These are phyloP conservation scores for Ogataea allantospora DNA, from an alignment of 805 yeast species.

Conservation along the genomic window DNA sequence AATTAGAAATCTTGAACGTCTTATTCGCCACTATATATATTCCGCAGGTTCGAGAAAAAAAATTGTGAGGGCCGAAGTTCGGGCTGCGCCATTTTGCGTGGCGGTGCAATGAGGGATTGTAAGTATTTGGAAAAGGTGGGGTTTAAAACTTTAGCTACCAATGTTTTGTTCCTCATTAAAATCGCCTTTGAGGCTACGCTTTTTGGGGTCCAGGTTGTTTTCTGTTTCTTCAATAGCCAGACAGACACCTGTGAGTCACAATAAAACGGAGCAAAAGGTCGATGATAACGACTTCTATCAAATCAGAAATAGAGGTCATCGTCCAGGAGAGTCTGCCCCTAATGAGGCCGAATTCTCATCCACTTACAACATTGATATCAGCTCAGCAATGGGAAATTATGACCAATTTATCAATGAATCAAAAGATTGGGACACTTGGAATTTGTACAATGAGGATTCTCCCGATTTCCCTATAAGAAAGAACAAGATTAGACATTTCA, in stretches of 20 bases:
- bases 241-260: conserved; percentile 5
- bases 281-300: conserved; percentile 33
- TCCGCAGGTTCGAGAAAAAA: conserved; percentile 10
- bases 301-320: conserved; percentile 31
- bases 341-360: conserved; percentile 28
- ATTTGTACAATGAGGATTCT: conserved; percentile 34
- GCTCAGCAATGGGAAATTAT: conserved; percentile 43
- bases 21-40: conserved; percentile 12
- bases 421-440: conserved; percentile 37
- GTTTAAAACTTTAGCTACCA: conserved; percentile 7
- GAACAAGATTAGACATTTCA: conserved; percentile 75
- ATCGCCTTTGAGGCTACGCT: neutral
- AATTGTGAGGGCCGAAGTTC: neutral
- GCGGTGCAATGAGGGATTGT: neutral
- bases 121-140: conserved; percentile 4
- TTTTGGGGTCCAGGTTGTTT: neutral
- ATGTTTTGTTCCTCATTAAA: conserved; percentile 7
- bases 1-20: conserved; percentile 5
- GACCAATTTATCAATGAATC: conserved; percentile 35
- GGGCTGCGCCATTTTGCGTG: neutral
- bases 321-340: conserved; percentile 21
- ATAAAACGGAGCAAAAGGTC: conserved; percentile 24
- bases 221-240: neutral
- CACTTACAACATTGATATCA: conserved; percentile 31
- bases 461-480: conserved; percentile 37